These are phyloP conservation scores for Cystobasidium tubakii DNA, from an alignment of 768 basidiomycete species.

Conservation along the genomic window DNA sequence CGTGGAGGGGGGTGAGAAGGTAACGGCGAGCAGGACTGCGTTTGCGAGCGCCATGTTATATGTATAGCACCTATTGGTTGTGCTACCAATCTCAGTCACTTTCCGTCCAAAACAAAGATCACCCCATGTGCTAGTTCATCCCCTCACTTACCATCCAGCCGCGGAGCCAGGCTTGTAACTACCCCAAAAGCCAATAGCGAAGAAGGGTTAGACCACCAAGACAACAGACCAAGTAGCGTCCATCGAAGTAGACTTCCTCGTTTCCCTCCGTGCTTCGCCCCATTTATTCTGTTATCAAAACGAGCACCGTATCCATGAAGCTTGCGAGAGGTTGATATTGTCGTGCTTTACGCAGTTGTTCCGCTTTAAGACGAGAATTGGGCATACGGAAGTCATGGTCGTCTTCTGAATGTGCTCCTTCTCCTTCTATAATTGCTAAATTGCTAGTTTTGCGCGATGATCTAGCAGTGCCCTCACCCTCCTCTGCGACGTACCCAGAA, in stretches of 20 bases:
- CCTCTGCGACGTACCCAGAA: constrained; percentile 4
- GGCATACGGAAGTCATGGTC: constrained; percentile 23
- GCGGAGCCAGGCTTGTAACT: constrained; percentile 15
- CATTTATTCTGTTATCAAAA: constrained; percentile 19
- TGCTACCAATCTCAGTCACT: background rate
- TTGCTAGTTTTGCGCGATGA: background rate
- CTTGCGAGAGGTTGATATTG: background rate
- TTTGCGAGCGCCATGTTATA: constrained; percentile 26
- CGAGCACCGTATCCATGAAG: background rate
- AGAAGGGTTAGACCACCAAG: background rate
- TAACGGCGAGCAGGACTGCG: constrained; percentile 21
- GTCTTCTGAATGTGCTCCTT: background rate
- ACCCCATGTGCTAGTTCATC: too few relatives aligned
- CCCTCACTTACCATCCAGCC: constrained; percentile 9
- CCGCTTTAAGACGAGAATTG: background rate
- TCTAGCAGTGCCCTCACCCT: background rate
- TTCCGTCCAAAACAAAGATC: too few relatives aligned
- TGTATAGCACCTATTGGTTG: constrained; percentile 14
- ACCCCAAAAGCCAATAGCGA: constrained; percentile 13
- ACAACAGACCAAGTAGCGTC: constrained; percentile 15
- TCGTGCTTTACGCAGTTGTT: background rate
- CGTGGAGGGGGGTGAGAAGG: too few relatives aligned
- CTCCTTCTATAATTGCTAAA: background rate
- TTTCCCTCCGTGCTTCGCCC: background rate
- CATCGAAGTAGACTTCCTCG: background rate